Percentiles rank a stretch among this genome's conserved stretches.
Evolutionary conservation across 768 basidiomycete genomes (phyloP).

Genomic region (Gloeophyllum trabeum): DNA sequence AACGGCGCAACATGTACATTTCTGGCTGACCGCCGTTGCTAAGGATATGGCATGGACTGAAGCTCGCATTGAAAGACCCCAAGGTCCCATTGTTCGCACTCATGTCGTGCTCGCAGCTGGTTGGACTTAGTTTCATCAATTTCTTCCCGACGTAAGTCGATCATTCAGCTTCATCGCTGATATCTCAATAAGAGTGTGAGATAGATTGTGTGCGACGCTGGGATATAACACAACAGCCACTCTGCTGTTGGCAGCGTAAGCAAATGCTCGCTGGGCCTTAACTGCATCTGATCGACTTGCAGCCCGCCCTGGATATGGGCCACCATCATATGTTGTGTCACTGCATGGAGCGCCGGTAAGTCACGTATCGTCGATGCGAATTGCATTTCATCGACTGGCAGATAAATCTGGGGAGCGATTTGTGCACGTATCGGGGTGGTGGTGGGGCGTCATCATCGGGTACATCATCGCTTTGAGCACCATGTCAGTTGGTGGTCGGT

Average conservation of each 20-base stretch:
- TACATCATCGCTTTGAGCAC: conserved; percentile 5
- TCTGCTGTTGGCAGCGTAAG: conserved; percentile 8
- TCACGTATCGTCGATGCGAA: not conserved
- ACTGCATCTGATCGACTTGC: not conserved
- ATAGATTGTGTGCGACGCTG: conserved; percentile 6
- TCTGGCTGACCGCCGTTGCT: not conserved
- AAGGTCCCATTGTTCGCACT: conserved; percentile 10
- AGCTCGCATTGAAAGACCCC: conserved; percentile 8
- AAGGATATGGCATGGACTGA: conserved; percentile 3
- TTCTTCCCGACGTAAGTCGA: conserved; percentile 11
- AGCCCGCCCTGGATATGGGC: conserved; percentile 10
- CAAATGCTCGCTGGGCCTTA: not conserved
- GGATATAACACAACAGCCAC: conserved; percentile 10
- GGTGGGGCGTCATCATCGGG: conserved; percentile 1
- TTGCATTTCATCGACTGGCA: not conserved
- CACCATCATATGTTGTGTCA: not conserved
- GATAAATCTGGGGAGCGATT: conserved; percentile 8
- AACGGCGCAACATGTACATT: too few relatives aligned
- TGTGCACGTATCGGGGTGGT: conserved; percentile 3
- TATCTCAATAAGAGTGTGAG: not conserved
- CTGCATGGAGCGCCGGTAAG: not conserved
- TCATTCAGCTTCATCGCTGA: not conserved
- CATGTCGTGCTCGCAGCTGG: conserved; percentile 8
- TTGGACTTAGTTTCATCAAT: conserved; percentile 10
- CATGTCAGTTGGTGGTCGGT: conserved; percentile 1